Percentiles rank a stretch among this genome's conserved stretches.
Conservation (phyloP, 2,329 filamentous ascomycete genomes). For the Aureobasidium sp. region DNA sequence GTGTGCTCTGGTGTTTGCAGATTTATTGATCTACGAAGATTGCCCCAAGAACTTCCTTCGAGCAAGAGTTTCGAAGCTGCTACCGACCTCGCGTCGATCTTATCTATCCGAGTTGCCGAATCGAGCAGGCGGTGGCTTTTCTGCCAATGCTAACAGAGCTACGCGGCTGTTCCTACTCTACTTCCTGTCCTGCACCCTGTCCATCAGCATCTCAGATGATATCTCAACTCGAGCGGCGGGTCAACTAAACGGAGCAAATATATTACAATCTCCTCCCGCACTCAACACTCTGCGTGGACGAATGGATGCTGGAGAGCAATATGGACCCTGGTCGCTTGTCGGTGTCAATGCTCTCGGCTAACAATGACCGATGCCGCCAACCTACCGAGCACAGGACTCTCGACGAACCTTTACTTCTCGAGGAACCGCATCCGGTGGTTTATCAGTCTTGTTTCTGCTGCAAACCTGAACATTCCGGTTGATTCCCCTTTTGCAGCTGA, state of each 20-base stretch:
- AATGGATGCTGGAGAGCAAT: not conserved
- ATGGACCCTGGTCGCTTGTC: not conserved
- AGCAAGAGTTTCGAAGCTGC: not conserved
- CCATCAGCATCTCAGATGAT: not conserved
- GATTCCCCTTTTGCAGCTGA: not conserved
- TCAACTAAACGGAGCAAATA: not conserved
- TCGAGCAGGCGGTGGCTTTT: not conserved
- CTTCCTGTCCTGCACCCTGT: not conserved
- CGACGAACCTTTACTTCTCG: not conserved
- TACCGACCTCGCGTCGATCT: too few relatives aligned
- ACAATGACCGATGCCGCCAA: not conserved
- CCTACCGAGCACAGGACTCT: constrained; percentile 6
- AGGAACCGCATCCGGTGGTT: not conserved
- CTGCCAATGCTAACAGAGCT: not conserved
- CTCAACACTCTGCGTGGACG: not conserved
- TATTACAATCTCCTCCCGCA: not conserved
- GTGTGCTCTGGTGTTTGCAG: not conserved
- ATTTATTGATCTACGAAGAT: not conserved
- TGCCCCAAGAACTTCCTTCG: not conserved
- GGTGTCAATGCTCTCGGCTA: not conserved
- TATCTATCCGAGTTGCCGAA: not conserved
- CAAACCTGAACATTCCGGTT: not conserved
- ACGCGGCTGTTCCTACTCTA: not conserved
- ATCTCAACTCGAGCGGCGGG: not conserved
- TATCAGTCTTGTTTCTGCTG: not conserved